Conservation (phyloP, 2,329 filamentous ascomycete genomes). For the Sphaerulina musiva region DNA sequence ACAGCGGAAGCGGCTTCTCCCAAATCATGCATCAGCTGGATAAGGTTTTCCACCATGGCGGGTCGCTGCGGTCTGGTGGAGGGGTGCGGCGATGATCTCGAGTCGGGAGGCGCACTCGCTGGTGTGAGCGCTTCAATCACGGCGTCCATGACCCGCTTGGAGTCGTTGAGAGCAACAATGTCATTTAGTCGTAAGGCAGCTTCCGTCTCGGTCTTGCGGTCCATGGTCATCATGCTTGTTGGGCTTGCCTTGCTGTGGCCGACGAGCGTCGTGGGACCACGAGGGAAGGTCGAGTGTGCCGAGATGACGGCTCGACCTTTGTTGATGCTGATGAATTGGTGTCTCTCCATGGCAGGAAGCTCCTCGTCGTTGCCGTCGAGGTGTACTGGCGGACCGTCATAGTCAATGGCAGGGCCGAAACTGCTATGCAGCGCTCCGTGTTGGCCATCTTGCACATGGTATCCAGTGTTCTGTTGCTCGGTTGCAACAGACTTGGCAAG, state of each 20-base stretch:
- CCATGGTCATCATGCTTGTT: conserved; percentile 1
- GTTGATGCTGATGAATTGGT: conserved; percentile 21
- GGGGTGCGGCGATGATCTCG: background rate
- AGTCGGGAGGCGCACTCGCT: conserved; percentile 14
- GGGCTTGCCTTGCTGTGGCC: conserved; percentile 7
- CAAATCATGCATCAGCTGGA: conserved; percentile 20
- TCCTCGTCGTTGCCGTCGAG: conserved; percentile 20
- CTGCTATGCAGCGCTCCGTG: background rate
- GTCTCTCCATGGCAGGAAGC: conserved; percentile 12
- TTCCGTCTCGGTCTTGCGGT: conserved; percentile 13
- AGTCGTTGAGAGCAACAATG: conserved; percentile 15
- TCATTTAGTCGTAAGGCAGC: conserved; percentile 8
- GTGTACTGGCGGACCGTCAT: conserved; percentile 15
- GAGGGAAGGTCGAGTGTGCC: conserved; percentile 11
- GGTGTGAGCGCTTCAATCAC: conserved; percentile 19
- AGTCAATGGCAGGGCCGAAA: conserved; percentile 11
- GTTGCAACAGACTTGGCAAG: conserved; percentile 14
- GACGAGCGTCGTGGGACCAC: conserved; percentile 7
- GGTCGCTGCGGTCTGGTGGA: conserved; percentile 14
- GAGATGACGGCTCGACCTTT: conserved; percentile 19
- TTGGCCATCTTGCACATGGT: background rate
- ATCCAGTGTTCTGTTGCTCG: conserved; percentile 4
- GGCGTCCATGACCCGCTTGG: conserved; percentile 19
- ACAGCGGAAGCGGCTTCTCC: conserved; percentile 19
- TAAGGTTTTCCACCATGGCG: conserved; percentile 20